Evolutionary conservation across 2,329 filamentous ascomycete species (phyloP).

Genomic region (Fusarium veterinarium): DNA sequence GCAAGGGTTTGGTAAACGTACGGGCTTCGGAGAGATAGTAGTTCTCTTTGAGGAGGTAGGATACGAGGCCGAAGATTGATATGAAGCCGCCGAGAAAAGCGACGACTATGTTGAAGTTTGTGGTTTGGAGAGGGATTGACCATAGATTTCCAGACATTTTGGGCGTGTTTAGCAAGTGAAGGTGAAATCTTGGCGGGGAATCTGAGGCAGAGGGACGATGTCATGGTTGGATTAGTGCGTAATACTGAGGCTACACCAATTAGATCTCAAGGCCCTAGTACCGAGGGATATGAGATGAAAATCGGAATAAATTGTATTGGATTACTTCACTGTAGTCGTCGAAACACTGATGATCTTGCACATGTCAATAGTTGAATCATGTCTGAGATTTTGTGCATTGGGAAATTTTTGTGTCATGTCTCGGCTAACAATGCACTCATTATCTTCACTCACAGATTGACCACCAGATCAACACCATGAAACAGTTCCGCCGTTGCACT

Average conservation of each 20-base stretch:
- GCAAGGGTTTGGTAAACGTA: constrained; percentile 58
- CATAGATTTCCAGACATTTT: constrained; percentile 44
- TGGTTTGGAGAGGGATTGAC: constrained; percentile 63
- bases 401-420: neutral
- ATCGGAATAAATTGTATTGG: neutral
- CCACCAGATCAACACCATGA: neutral
- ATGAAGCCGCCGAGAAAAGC: constrained; percentile 88
- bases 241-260: constrained; percentile 1
- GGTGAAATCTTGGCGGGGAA: neutral
- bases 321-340: neutral
- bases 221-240: neutral
- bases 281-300: neutral
- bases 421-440: neutral
- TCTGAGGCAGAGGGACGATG: neutral
- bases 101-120: constrained; percentile 87
- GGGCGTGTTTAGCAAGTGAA: neutral
- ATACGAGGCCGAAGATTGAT: constrained; percentile 89
- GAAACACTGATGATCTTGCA: neutral
- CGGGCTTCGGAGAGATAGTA: constrained; percentile 92
- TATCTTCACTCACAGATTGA: neutral
- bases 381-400: neutral
- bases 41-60: constrained; percentile 87
- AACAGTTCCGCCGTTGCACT: neutral
- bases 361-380: neutral
- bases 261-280: neutral